Evolutionary conservation across 148 eudicot genomes (phyloP).

Genomic region (Rhododendron mucronatum): DNA sequence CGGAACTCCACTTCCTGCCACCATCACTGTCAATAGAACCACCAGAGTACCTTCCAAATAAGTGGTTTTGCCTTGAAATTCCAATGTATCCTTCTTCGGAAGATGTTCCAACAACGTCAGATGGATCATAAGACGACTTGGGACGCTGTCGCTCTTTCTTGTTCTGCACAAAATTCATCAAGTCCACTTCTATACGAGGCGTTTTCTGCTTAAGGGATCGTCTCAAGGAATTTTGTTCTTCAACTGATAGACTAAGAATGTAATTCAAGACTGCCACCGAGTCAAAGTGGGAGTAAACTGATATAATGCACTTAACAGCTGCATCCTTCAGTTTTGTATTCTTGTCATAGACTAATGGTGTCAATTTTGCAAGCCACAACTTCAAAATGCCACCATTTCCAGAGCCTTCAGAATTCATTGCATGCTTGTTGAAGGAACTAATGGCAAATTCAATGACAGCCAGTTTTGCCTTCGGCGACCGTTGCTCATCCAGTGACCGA

Average conservation of each 20-base stretch:
- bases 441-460: conserved; percentile 96
- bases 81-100: conserved; percentile 89
- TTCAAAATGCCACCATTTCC: conserved; percentile 78
- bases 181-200: conserved; percentile 96
- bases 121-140: conserved; percentile 79
- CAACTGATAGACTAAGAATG: conserved; percentile 86
- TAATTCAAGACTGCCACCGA: conserved; percentile 77
- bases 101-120: conserved; percentile 76
- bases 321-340: conserved; percentile 93
- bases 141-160: conserved; percentile 82
- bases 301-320: conserved; percentile 82
- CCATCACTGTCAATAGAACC: conserved; percentile 74
- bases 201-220: conserved; percentile 91
- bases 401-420: conserved; percentile 66
- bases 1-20: conserved; percentile 78
- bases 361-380: conserved; percentile 89
- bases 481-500: conserved; percentile 94
- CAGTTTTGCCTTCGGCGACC: conserved; percentile 95
- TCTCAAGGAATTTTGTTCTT: conserved; percentile 92
- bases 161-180: conserved; percentile 89
- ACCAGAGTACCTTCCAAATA: conserved; percentile 65
- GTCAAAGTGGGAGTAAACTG: conserved; percentile 87
- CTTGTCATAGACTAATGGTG: conserved; percentile 86
- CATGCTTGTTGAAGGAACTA: conserved; percentile 82
- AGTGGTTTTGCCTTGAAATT: conserved; percentile 58